Percentiles rank a stretch among this genome's conserved stretches.
These are phyloP conservation scores for Oehlia diaphana DNA, from an alignment of 192 early-diverging fungal species.

Conservation along the genomic window DNA sequence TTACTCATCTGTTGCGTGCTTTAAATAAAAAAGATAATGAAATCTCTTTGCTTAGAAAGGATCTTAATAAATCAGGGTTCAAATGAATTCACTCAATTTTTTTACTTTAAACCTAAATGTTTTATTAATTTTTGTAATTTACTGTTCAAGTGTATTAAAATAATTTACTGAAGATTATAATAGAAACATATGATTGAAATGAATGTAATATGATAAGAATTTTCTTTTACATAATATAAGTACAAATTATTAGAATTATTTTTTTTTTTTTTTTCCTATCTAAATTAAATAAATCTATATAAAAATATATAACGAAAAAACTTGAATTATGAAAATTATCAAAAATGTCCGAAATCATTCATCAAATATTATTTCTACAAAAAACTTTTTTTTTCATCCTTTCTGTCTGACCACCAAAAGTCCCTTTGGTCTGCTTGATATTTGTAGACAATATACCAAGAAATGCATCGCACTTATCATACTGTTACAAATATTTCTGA, in stretches of 20 bases:
- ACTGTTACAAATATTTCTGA: background rate
- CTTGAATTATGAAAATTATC: background rate
- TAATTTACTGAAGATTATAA: no score
- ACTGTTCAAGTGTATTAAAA: no score
- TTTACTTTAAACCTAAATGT: background rate
- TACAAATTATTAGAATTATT: background rate
- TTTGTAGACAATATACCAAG: background rate
- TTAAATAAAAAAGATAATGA: conserved; percentile 13
- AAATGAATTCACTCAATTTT: background rate
- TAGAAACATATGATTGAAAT: no score
- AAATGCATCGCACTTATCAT: no score
- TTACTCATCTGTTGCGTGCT: background rate
- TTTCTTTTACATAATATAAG: no score
- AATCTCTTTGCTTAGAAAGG: background rate
- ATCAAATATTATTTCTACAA: no score
- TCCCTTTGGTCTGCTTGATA: background rate
- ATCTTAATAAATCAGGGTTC: background rate
- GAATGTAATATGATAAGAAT: no score
- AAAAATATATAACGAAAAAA: background rate
- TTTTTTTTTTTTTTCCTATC: background rate
- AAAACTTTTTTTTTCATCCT: no score
- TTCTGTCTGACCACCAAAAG: background rate
- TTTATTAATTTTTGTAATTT: no score
- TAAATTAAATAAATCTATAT: background rate
- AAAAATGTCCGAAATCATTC: background rate